Conservation (phyloP, 768 basidiomycete species). For the Phylloporus rhodoxanthus region DNA sequence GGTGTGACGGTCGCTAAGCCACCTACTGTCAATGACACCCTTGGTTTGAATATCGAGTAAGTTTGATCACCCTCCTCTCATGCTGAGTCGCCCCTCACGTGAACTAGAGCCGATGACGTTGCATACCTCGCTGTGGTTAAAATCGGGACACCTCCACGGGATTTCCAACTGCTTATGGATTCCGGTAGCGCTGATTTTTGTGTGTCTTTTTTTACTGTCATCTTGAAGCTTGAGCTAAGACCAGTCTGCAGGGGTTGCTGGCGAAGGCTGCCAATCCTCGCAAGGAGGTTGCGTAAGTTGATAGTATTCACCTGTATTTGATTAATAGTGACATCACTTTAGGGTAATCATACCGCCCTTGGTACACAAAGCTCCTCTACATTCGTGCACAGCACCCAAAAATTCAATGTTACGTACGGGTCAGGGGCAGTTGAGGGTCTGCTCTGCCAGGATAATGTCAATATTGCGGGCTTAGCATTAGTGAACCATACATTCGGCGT, state of each 20-base stretch:
- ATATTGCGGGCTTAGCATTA: conserved; percentile 57
- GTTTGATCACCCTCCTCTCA: conserved; percentile 14
- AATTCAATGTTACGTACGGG: conserved; percentile 63
- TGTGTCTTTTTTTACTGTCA: conserved; percentile 2
- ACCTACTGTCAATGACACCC: conserved; percentile 44
- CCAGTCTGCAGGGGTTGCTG: conserved; percentile 40
- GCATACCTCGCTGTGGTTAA: conserved; percentile 56
- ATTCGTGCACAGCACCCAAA: conserved; percentile 47
- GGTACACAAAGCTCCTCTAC: conserved; percentile 55
- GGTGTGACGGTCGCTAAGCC: conserved; percentile 39
- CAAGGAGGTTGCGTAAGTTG: conserved; percentile 38
- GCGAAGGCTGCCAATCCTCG: conserved; percentile 45
- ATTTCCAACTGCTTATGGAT: conserved; percentile 61
- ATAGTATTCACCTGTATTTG: neutral
- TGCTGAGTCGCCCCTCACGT: conserved; percentile 1
- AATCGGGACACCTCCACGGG: conserved; percentile 58
- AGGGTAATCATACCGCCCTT: conserved; percentile 65
- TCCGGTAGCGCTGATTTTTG: conserved; percentile 66
- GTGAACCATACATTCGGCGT: conserved; percentile 63
- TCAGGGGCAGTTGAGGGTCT: conserved; percentile 62
- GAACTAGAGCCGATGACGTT: conserved; percentile 42
- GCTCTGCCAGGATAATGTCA: conserved; percentile 58
- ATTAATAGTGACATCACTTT: conserved; percentile 17
- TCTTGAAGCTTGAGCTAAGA: neutral
- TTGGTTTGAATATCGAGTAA: conserved; percentile 68